Evolutionary conservation across 805 yeast genomes (phyloP).

Genomic region (Saccharomycopsis babjevae): DNA sequence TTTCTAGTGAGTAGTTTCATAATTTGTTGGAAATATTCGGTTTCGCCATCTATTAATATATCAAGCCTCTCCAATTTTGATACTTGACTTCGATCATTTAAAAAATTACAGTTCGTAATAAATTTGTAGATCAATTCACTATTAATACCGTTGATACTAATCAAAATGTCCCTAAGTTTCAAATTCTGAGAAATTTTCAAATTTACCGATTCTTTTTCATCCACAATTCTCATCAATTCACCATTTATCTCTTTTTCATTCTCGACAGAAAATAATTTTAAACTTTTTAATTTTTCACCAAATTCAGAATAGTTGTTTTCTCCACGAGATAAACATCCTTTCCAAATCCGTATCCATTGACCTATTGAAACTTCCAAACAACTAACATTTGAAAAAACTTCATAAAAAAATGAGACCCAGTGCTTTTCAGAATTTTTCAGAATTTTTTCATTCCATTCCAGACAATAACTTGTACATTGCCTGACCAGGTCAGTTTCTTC

Average conservation of each 20-base stretch:
- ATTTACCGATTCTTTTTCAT: background rate
- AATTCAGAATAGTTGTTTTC: background rate
- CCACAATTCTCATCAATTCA: background rate
- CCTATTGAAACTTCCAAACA: background rate
- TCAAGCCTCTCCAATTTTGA: constrained; percentile 4
- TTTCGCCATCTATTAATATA: background rate
- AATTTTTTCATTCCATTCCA: background rate
- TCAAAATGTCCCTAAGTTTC: background rate
- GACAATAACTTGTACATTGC: background rate
- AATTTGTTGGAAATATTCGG: background rate
- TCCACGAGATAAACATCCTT: background rate
- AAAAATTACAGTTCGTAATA: background rate
- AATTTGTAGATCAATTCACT: background rate
- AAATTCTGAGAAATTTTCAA: background rate
- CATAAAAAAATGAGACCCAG: background rate
- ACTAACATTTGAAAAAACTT: background rate
- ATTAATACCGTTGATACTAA: background rate
- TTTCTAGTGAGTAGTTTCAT: background rate
- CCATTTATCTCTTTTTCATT: background rate
- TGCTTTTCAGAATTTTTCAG: background rate
- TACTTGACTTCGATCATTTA: constrained; percentile 5
- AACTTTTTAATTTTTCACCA: background rate
- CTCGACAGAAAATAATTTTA: background rate
- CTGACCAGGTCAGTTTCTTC: background rate
- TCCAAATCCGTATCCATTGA: background rate